Percentiles rank a stretch among this genome's conserved stretches.
These are phyloP conservation scores for Hyphodiscus sp. DNA, from an alignment of 2,329 filamentous ascomycete genomes.

Conservation along the genomic window DNA sequence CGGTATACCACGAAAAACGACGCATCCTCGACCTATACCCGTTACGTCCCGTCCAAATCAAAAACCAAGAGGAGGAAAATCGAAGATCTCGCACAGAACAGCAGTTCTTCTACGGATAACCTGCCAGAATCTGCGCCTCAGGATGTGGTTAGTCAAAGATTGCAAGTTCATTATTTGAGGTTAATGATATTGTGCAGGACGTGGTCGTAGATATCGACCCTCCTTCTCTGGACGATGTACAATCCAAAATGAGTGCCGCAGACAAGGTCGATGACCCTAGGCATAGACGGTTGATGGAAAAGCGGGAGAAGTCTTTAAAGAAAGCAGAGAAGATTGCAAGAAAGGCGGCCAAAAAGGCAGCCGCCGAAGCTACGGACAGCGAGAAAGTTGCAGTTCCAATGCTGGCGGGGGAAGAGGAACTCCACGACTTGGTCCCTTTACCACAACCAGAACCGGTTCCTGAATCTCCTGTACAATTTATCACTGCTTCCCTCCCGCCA, in stretches of 20 bases:
- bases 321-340: slow-evolving; percentile 37
- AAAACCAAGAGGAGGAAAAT: background rate
- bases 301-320: slow-evolving; percentile 49
- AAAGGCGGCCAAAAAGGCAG: slow-evolving; percentile 26
- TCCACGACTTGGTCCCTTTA: slow-evolving; percentile 72
- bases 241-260: background rate
- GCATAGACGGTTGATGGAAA: slow-evolving; percentile 45
- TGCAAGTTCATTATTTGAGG: too few relatives aligned
- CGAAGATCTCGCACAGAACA: slow-evolving; percentile 4
- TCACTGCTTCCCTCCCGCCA: slow-evolving; percentile 70
- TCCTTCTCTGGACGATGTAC: too few relatives aligned
- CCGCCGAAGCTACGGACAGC: slow-evolving; percentile 22
- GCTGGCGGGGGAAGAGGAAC: slow-evolving; percentile 33
- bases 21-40: slow-evolving; percentile 27
- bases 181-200: too few relatives aligned
- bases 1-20: slow-evolving; percentile 16
- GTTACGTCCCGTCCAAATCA: slow-evolving; percentile 26
- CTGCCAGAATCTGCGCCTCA: too few relatives aligned
- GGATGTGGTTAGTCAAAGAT: too few relatives aligned
- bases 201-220: too few relatives aligned
- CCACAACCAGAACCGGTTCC: slow-evolving; percentile 66
- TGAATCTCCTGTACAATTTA: slow-evolving; percentile 50
- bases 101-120: background rate
- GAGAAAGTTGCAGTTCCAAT: slow-evolving; percentile 25
- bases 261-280: slow-evolving; percentile 12